These are phyloP conservation scores for Miscanthus sacchariflorus DNA, from an alignment of 202 grass and related monocot genomes.

Conservation along the genomic window DNA sequence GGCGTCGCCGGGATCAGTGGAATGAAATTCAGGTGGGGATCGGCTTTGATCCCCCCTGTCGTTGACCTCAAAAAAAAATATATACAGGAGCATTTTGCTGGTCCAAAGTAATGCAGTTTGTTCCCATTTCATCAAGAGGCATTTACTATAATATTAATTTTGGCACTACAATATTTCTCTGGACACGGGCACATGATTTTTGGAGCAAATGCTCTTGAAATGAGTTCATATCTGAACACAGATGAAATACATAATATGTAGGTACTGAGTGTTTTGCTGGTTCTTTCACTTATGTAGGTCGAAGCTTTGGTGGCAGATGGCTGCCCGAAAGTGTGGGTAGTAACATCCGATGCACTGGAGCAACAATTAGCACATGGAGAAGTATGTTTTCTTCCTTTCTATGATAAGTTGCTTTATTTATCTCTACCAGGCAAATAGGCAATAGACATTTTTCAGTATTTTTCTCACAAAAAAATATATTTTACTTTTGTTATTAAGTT, in stretches of 20 bases:
- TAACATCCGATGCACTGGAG: conserved; percentile 86
- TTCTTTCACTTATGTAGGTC: conserved; percentile 71
- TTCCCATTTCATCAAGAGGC: not conserved
- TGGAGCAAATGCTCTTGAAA: conserved; percentile 34
- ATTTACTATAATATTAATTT: not conserved
- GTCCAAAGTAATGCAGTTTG: not conserved
- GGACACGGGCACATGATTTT: not conserved
- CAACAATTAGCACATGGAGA: conserved; percentile 83
- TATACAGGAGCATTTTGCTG: not conserved
- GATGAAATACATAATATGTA: not conserved
- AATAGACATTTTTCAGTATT: not conserved
- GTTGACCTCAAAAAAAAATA: no score
- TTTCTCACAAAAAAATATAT: no score
- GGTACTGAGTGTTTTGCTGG: not conserved
- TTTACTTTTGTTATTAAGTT: conserved; percentile 6
- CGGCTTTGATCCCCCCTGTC: no score
- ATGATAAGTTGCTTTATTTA: conserved; percentile 14
- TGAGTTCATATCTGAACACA: not conserved
- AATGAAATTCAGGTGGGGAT: no score
- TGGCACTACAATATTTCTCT: not conserved
- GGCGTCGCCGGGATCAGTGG: no score
- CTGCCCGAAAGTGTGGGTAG: conserved; percentile 82
- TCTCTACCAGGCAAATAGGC: not conserved
- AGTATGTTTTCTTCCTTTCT: conserved; percentile 47
- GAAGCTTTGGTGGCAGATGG: conserved; percentile 84